phyloP scores from a whole-genome alignment of 768 basidiomycete genomes.

The Infundibulicybe gibba region DNA sequence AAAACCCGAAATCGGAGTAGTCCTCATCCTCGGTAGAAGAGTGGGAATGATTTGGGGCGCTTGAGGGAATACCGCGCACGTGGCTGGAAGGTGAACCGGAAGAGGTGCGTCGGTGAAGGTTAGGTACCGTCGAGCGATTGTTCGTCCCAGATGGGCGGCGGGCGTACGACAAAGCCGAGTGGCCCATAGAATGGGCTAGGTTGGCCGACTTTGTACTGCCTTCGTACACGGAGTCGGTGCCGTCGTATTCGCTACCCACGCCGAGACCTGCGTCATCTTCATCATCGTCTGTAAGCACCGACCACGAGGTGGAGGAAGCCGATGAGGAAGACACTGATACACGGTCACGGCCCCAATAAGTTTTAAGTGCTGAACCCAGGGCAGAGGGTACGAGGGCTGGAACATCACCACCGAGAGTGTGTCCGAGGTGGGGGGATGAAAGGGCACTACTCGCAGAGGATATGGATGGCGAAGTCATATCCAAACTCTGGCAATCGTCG shows the following conservation, averaged over 20 bases:
- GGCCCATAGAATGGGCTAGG: slow-evolving; percentile 28
- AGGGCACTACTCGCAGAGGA: slow-evolving; percentile 66
- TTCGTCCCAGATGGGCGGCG: slow-evolving; percentile 72
- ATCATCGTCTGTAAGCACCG: slow-evolving; percentile 62
- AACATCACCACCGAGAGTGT: slow-evolving; percentile 53
- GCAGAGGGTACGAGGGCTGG: slow-evolving; percentile 65
- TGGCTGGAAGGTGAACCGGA: slow-evolving; percentile 35
- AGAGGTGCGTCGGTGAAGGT: slow-evolving; percentile 50
- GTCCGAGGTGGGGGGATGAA: slow-evolving; percentile 61
- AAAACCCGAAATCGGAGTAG: slow-evolving; percentile 35
- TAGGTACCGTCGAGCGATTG: slow-evolving; percentile 57
- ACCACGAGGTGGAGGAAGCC: slow-evolving; percentile 63
- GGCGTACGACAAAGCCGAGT: slow-evolving; percentile 57
- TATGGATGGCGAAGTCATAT: slow-evolving; percentile 63
- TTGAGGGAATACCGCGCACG: slow-evolving; percentile 36
- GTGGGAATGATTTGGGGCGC: slow-evolving; percentile 36
- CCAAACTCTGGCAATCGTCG: slow-evolving; percentile 59
- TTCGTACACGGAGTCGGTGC: slow-evolving; percentile 35
- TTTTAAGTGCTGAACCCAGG: slow-evolving; percentile 52
- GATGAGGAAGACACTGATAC: slow-evolving; percentile 62
- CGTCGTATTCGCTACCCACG: slow-evolving; percentile 28
- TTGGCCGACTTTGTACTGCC: slow-evolving; percentile 38
- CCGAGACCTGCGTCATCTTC: slow-evolving; percentile 40
- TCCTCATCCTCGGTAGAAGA: slow-evolving; percentile 40
- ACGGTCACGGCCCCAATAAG: slow-evolving; percentile 35